Evolutionary conservation across 169 alveolate genomes (phyloP).

Genomic region (Blepharisma undulans): DNA sequence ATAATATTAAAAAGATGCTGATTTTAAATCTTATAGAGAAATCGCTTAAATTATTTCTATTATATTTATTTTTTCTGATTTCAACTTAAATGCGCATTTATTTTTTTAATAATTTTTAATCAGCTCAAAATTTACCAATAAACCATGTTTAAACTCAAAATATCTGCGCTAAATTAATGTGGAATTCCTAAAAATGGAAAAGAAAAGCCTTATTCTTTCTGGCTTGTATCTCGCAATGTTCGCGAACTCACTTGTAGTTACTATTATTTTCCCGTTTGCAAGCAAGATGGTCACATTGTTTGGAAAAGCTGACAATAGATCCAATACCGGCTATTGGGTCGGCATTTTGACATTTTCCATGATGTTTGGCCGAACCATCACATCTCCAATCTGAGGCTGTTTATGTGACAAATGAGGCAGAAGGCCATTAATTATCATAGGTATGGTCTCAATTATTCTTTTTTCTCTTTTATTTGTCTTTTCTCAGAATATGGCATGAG

Average conservation of each 20-base stretch:
- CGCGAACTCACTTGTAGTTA: slow-evolving; percentile 3
- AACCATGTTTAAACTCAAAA: too few relatives aligned
- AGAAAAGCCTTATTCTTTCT: neutral
- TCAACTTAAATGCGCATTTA: too few relatives aligned
- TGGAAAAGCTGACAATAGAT: slow-evolving; percentile 4
- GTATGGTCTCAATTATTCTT: neutral
- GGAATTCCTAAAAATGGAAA: neutral
- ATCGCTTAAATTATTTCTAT: too few relatives aligned
- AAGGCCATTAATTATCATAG: neutral
- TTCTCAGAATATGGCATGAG: neutral
- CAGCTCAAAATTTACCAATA: neutral
- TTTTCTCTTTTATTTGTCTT: slow-evolving; percentile 4
- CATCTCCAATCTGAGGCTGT: slow-evolving; percentile 25
- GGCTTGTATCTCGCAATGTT: neutral
- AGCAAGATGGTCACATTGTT: slow-evolving; percentile 18
- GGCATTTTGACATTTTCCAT: slow-evolving; percentile 3
- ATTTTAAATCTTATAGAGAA: too few relatives aligned
- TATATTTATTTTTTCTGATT: too few relatives aligned
- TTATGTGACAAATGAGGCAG: slow-evolving; percentile 16
- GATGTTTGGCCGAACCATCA: neutral
- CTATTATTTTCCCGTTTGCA: slow-evolving; percentile 5
- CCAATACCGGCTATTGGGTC: slow-evolving; percentile 25
- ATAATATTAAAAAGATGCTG: neutral
- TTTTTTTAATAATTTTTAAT: too few relatives aligned
- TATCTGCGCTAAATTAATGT: neutral